Conservation (phyloP, 1,284 basidiomycete species). For the Boletellus dicymbophilus region DNA sequence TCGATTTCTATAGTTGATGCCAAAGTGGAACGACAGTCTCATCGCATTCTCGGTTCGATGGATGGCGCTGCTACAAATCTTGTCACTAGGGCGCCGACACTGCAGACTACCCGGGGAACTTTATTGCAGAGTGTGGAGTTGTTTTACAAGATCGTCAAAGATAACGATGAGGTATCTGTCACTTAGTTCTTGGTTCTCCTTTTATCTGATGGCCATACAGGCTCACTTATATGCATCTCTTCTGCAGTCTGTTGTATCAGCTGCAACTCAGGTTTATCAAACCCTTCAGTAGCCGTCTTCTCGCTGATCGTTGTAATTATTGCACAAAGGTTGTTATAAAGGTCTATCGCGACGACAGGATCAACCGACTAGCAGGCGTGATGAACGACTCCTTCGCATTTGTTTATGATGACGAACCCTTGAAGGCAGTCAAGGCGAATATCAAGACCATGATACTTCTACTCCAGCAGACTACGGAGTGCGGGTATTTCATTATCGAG, state of each 20-base stretch:
- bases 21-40: not conserved
- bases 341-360: not conserved
- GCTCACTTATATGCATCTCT: not conserved
- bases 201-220: not conserved
- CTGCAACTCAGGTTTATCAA: not conserved
- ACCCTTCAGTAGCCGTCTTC: not conserved
- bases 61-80: not conserved
- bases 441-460: not conserved
- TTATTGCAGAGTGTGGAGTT: not conserved
- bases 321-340: not conserved
- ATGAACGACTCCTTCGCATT: not conserved
- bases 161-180: not conserved
- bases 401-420: not conserved
- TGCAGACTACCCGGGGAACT: not conserved
- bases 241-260: not conserved
- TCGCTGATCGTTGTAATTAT: not conserved
- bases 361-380: not conserved
- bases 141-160: slow-evolving; percentile 1
- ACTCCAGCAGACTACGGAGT: not conserved
- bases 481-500: not conserved
- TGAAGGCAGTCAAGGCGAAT: not conserved
- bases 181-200: not conserved
- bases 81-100: not conserved
- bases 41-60: not conserved
- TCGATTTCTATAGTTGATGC: too few relatives aligned